Base-by-base conservation (phyloP, 2,329 filamentous ascomycete genomes). In the Herpotrichia juniperi region DNA sequence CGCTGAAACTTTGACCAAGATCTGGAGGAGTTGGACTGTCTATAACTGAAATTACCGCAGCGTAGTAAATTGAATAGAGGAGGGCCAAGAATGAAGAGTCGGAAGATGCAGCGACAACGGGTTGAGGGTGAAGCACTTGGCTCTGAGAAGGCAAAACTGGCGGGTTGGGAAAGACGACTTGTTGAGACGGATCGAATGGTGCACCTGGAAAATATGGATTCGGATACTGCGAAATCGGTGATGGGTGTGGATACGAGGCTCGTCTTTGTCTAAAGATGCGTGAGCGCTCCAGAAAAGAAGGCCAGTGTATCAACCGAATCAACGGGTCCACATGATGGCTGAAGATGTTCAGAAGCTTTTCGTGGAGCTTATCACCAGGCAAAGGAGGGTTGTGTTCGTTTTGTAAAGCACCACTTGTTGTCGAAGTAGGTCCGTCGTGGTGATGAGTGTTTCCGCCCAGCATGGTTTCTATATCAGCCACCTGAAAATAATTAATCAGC, bases 231-330 rank as follows among this genome's bases (percentile, higher is more conserved):
- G 46, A n/a, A 6, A 25, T 34, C 10, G 53, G n/a, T 34, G 48
- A 35, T 14, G 34, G 22, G 5, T 45, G 53, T 10, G 46, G 25
- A 12, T 51, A 32, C 14, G 51, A 21, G 19, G 42, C 28, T 30
- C 40, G 46, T 42, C 24, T 32, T 46, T 31, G 42, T 17, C 52
- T 46, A 31, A 55, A 58, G 11, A n/a, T 24, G 3, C 37, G 51
- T 35, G 43, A 51, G 35, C 44, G 48, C n/a, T 59, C 48, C 30
- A 61, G 34, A 25, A 64, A 64, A 1, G 57, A 54, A 5, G 61
- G 61, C 57, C 57, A 62, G 42, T 64, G 61, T 17, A 64, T 22
- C 14, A 64, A 17, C n/a, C 57, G 59, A 16, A 62, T 45, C 12
- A 64, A 34, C 6, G 61, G 59, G 34, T 64, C 61, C 4, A 64